These are phyloP conservation scores for Cladosporium sp. DNA, from an alignment of 2,329 filamentous ascomycete genomes.

Conservation along the genomic window DNA sequence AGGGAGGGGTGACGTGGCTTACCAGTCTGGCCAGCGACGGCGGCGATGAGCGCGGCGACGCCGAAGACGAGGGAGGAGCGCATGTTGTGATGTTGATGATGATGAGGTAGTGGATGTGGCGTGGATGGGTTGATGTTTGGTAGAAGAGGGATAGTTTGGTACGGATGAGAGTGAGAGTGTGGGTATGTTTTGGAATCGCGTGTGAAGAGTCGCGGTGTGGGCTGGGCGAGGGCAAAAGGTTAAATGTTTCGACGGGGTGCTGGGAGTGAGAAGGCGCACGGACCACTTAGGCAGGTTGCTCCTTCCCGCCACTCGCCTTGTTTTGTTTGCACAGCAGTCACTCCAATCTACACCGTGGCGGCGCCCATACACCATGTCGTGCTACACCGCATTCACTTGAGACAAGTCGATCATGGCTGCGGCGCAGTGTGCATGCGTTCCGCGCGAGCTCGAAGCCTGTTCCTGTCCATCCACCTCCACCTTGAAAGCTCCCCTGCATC, in stretches of 20 bases:
- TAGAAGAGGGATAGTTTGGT: not conserved
- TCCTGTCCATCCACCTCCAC: not conserved
- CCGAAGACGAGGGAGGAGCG: slow-evolving; percentile 9
- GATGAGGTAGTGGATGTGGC: slow-evolving; percentile 5
- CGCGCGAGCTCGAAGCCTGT: slow-evolving; percentile 1
- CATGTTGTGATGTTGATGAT: slow-evolving; percentile 10
- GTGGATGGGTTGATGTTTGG: not conserved
- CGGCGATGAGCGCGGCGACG: slow-evolving; percentile 9
- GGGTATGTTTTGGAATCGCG: slow-evolving; percentile 11
- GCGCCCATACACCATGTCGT: slow-evolving; percentile 4
- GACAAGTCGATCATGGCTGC: slow-evolving; percentile 5
- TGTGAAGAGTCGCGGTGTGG: slow-evolving; percentile 5
- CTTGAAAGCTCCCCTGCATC: slow-evolving; percentile 6
- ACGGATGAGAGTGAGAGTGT: not conserved
- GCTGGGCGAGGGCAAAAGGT: slow-evolving; percentile 8
- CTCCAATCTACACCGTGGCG: slow-evolving; percentile 5
- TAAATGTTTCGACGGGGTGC: slow-evolving; percentile 11
- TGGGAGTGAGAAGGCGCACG: slow-evolving; percentile 5
- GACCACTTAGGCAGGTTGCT: not conserved
- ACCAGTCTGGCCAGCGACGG: slow-evolving; percentile 13
- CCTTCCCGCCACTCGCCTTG: slow-evolving; percentile 11
- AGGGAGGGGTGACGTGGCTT: not conserved
- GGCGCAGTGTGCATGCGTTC: slow-evolving; percentile 7
- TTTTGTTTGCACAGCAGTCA: slow-evolving; percentile 11
- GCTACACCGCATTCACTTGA: slow-evolving; percentile 5